These are phyloP conservation scores for Hymenoscyphus fructigenus DNA, from an alignment of 2,329 filamentous ascomycete genomes.

Conservation along the genomic window DNA sequence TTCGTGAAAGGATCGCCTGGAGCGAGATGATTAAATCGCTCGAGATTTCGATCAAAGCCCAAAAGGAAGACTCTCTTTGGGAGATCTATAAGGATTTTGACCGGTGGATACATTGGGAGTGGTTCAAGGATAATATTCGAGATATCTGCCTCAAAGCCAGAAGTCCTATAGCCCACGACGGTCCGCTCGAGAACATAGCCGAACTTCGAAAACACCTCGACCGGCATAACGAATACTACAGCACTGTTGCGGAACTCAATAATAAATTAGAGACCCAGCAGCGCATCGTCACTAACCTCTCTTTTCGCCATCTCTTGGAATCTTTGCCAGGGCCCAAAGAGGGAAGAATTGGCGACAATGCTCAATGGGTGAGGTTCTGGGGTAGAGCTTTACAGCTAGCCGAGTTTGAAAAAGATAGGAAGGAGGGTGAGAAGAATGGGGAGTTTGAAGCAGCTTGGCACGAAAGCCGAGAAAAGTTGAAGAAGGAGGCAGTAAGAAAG, in stretches of 20 bases:
- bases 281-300: background rate
- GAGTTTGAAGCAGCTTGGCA: background rate
- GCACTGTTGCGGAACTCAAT: background rate
- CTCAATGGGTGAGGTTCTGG: background rate
- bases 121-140: background rate
- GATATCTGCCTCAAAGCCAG: background rate
- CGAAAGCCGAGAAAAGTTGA: background rate
- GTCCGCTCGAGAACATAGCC: background rate
- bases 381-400: background rate
- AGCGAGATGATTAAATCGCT: background rate
- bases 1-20: background rate
- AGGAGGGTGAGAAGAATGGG: background rate
- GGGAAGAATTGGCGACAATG: background rate
- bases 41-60: background rate
- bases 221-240: background rate
- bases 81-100: background rate
- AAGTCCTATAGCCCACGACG: background rate
- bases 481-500: background rate
- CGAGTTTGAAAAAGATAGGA: background rate
- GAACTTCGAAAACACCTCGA: background rate
- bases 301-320: background rate
- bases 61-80: background rate
- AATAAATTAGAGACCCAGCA: background rate
- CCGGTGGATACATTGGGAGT: background rate
- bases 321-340: background rate